Percentiles rank a stretch among this genome's conserved stretches.
These are phyloP conservation scores for Artomyces pyxidatus DNA, from an alignment of 768 basidiomycete genomes.

Conservation along the genomic window DNA sequence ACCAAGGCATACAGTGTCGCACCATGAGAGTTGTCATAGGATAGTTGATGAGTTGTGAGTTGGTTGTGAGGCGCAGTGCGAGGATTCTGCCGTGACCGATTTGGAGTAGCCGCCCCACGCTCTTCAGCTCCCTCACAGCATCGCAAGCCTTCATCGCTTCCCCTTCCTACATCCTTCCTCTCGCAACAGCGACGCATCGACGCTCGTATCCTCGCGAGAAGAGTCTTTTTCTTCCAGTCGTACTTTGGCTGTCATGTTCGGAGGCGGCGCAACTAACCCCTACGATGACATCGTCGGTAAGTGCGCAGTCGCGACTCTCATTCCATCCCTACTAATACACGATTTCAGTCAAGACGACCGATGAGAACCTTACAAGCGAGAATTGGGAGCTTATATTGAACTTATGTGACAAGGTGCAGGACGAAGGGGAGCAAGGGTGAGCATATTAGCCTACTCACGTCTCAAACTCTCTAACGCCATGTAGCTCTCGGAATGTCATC, in stretches of 20 bases:
- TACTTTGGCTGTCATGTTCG: conserved; percentile 46
- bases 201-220: background rate
- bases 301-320: conserved; percentile 18
- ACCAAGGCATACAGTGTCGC: no score
- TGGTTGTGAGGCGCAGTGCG: background rate
- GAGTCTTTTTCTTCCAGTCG: background rate
- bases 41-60: background rate
- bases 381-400: conserved; percentile 95
- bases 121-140: no score
- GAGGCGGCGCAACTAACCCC: conserved; percentile 50
- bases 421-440: conserved; percentile 83
- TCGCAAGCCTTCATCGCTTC: background rate
- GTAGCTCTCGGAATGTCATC: conserved; percentile 82
- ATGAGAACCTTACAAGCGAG: conserved; percentile 90
- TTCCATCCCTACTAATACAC: conserved; percentile 1
- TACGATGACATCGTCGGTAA: conserved; percentile 87
- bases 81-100: background rate
- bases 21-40: background rate
- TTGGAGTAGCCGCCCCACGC: background rate
- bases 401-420: conserved; percentile 92
- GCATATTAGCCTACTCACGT: conserved; percentile 24
- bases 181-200: conserved; percentile 1
- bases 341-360: conserved; percentile 80
- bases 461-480: background rate
- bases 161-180: background rate